phyloP scores from a whole-genome alignment of 768 basidiomycete genomes.

The Termitomyces sp. region DNA sequence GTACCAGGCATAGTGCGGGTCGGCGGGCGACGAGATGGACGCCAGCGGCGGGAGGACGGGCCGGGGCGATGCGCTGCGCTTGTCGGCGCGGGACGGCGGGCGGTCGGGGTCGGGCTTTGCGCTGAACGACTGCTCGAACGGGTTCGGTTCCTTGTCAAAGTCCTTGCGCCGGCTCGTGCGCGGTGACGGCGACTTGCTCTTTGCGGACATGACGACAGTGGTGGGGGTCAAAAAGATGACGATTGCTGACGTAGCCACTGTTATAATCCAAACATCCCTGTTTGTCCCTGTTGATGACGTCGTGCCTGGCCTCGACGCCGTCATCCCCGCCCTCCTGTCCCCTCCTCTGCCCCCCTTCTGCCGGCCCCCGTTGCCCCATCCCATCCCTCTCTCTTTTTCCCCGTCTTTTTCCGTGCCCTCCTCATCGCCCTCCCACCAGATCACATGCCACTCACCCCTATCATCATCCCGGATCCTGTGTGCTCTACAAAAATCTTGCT shows the following conservation, averaged over 20 bases:
- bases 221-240: constrained; percentile 38
- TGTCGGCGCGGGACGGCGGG: constrained; percentile 32
- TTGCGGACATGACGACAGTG: constrained; percentile 38
- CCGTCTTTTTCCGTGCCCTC: constrained; percentile 1
- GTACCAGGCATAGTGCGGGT: constrained; percentile 66
- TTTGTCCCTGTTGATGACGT: constrained; percentile 30
- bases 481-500: too few species aligned
- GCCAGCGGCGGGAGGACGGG: constrained; percentile 83
- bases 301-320: constrained; percentile 15
- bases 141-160: constrained; percentile 83
- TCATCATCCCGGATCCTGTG: too few species aligned
- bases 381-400: background rate
- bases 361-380: too few species aligned
- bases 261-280: constrained; percentile 39
- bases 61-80: constrained; percentile 45
- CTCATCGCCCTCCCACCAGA: background rate
- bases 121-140: constrained; percentile 94
- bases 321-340: constrained; percentile 1
- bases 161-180: constrained; percentile 49
- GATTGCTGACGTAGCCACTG: constrained; percentile 48
- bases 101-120: constrained; percentile 33
- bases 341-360: background rate
- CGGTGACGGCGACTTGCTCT: constrained; percentile 34
- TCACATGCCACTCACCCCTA: constrained; percentile 1
- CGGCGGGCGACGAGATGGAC: constrained; percentile 71